Evolutionary conservation across 441 rosid species (phyloP).

Genomic region (Populus hybrid): DNA sequence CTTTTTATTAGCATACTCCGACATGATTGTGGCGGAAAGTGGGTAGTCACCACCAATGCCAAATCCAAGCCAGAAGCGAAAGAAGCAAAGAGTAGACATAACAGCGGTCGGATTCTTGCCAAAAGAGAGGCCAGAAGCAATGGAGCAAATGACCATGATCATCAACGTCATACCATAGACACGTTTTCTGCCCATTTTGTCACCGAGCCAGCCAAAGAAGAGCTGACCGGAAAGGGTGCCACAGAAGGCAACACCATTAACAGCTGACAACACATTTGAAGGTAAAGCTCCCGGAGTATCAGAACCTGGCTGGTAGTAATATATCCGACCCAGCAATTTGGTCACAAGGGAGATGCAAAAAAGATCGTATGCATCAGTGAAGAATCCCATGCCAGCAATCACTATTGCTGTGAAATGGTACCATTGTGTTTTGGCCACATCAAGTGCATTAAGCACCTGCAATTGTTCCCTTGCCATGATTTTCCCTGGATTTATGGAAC

Average conservation of each 20-base stretch:
- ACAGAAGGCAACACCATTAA: slow-evolving; percentile 68
- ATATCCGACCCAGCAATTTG: slow-evolving; percentile 69
- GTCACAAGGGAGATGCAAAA: slow-evolving; percentile 78
- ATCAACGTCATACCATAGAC: slow-evolving; percentile 74
- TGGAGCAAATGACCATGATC: slow-evolving; percentile 61
- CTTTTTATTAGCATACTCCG: slow-evolving; percentile 71
- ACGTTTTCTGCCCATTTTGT: slow-evolving; percentile 65
- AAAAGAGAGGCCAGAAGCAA: slow-evolving; percentile 65
- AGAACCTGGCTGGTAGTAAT: slow-evolving; percentile 59
- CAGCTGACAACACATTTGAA: slow-evolving; percentile 65
- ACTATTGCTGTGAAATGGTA: slow-evolving; percentile 74
- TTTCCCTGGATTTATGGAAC: slow-evolving; percentile 8
- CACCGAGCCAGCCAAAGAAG: slow-evolving; percentile 86
- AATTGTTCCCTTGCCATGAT: slow-evolving; percentile 45
- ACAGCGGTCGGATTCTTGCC: slow-evolving; percentile 43
- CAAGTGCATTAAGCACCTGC: slow-evolving; percentile 65
- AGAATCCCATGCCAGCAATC: slow-evolving; percentile 84
- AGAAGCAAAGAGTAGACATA: slow-evolving; percentile 67
- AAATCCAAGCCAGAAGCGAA: slow-evolving; percentile 82
- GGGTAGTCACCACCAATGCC: slow-evolving; percentile 86
- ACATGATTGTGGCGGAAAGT: slow-evolving; percentile 80
- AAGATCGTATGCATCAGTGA: slow-evolving; percentile 83
- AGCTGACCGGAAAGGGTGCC: slow-evolving; percentile 78
- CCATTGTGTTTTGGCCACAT: slow-evolving; percentile 74
- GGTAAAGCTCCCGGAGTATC: slow-evolving; percentile 58